Evolutionary conservation across 805 yeast genomes (phyloP).

Genomic region (Monosporozyma unispora): DNA sequence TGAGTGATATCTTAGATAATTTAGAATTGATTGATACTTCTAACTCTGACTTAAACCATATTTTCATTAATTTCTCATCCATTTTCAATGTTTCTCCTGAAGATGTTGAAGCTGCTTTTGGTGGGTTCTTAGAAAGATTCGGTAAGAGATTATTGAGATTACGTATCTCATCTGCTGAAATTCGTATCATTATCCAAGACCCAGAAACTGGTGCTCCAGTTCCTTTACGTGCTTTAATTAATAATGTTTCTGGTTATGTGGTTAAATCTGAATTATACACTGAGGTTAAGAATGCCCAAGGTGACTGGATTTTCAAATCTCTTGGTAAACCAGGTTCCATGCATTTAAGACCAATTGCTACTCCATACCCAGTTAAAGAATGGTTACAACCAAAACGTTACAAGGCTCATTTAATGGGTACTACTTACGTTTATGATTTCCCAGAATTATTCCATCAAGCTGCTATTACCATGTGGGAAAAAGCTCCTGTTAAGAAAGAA

Average conservation of each 20-base stretch:
- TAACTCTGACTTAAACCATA: slow-evolving; percentile 93
- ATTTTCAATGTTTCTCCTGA: slow-evolving; percentile 89
- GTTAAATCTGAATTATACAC: slow-evolving; percentile 91
- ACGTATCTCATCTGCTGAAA: slow-evolving; percentile 95
- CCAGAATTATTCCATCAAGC: slow-evolving; percentile 98
- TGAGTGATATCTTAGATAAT: slow-evolving; percentile 92
- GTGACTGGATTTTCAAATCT: slow-evolving; percentile 96
- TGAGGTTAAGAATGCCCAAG: slow-evolving; percentile 84
- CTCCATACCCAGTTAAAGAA: slow-evolving; percentile 97
- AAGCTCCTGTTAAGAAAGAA: slow-evolving; percentile 17
- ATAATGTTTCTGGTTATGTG: slow-evolving; percentile 94
- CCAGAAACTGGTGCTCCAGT: slow-evolving; percentile 78
- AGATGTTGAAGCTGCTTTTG: slow-evolving; percentile 96
- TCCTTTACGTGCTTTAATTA: slow-evolving; percentile 94
- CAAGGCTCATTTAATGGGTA: slow-evolving; percentile 96
- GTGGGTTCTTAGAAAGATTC: slow-evolving; percentile 93
- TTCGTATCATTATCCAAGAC: slow-evolving; percentile 90
- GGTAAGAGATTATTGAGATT: slow-evolving; percentile 96
- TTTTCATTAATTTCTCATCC: slow-evolving; percentile 93
- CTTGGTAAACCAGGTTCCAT: slow-evolving; percentile 91
- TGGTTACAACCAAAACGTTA: slow-evolving; percentile 98
- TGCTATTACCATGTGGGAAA: slow-evolving; percentile 75
- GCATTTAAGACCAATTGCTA: slow-evolving; percentile 93
- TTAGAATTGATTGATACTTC: slow-evolving; percentile 89
- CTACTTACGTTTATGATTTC: slow-evolving; percentile 97